phyloP scores from a whole-genome alignment of 306 rosid species.

The Hylodesmum podocarpum region DNA sequence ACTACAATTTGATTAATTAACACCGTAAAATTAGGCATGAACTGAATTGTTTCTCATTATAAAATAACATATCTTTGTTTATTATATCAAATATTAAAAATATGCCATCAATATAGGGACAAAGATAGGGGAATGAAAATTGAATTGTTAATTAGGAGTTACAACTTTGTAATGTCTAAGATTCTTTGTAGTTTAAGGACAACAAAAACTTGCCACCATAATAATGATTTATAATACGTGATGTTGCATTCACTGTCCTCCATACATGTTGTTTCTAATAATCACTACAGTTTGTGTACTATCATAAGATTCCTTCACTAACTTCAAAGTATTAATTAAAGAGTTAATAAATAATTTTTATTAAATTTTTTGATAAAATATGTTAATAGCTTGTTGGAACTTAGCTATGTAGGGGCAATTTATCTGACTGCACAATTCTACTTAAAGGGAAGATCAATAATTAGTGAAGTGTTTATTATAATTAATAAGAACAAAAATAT shows the following conservation, averaged over 20 bases:
- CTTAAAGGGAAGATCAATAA: too few relatives aligned
- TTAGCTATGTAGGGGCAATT: too few relatives aligned
- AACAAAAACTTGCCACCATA: conserved; percentile 11
- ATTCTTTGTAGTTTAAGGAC: conserved; percentile 39
- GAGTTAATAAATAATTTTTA: too few relatives aligned
- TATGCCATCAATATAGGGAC: neutral
- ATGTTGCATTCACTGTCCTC: neutral
- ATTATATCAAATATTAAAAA: neutral
- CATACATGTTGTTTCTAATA: neutral
- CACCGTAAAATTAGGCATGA: too few relatives aligned
- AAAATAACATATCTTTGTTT: neutral
- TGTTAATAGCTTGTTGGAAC: too few relatives aligned
- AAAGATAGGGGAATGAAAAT: neutral
- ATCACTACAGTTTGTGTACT: neutral
- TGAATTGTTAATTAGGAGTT: conserved; percentile 22
- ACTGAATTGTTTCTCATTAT: too few relatives aligned
- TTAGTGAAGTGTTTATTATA: too few relatives aligned
- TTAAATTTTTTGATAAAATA: too few relatives aligned
- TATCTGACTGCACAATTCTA: too few relatives aligned
- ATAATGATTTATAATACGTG: conserved; percentile 15
- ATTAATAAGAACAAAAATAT: too few relatives aligned
- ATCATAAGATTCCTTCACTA: neutral
- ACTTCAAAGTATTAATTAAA: neutral
- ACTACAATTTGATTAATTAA: too few relatives aligned
- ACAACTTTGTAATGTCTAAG: conserved; percentile 3